Evolutionary conservation across 805 yeast species (phyloP).

Genomic region (Saccharomycopsis fibuligera): DNA sequence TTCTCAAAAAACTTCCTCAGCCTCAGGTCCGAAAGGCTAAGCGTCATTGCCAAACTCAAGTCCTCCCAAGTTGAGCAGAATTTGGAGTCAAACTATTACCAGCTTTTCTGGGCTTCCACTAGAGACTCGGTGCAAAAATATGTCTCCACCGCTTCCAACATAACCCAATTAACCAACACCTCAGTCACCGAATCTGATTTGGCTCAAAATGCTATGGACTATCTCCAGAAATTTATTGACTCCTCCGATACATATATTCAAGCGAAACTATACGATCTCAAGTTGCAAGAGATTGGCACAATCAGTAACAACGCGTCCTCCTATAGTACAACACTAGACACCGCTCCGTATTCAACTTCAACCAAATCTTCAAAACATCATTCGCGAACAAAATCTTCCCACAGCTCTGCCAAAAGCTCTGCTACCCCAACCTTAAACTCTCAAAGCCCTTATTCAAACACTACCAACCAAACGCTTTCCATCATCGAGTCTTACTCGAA

Average conservation of each 20-base stretch:
- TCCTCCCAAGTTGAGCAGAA: conserved; percentile 73
- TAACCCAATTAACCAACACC: conserved; percentile 23
- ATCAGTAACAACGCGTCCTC: conserved; percentile 38
- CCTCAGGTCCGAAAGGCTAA: conserved; percentile 62
- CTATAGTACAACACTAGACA: conserved; percentile 23
- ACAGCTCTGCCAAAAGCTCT: conserved; percentile 15
- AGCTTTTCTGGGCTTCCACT: conserved; percentile 57
- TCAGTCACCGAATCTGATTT: conserved; percentile 65
- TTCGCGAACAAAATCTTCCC: conserved; percentile 4
- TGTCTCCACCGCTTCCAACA: conserved; percentile 15
- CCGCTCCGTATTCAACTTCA: neutral
- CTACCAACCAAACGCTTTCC: conserved; percentile 17
- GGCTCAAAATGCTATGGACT: conserved; percentile 35
- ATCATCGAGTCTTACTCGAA: conserved; percentile 27
- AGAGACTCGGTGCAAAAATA: conserved; percentile 54
- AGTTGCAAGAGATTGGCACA: conserved; percentile 40
- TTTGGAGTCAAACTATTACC: conserved; percentile 57
- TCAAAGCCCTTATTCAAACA: conserved; percentile 20
- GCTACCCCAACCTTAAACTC: conserved; percentile 18
- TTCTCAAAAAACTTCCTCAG: conserved; percentile 56
- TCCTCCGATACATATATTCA: conserved; percentile 58
- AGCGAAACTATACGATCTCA: conserved; percentile 62
- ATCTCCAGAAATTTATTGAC: conserved; percentile 55
- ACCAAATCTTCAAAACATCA: neutral
- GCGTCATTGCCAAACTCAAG: conserved; percentile 74